Evolutionary conservation across 23 red algal species (phyloP), one percentile per base, ranked within the genome.

Genomic region (Gracilaria domingensis): DNA sequence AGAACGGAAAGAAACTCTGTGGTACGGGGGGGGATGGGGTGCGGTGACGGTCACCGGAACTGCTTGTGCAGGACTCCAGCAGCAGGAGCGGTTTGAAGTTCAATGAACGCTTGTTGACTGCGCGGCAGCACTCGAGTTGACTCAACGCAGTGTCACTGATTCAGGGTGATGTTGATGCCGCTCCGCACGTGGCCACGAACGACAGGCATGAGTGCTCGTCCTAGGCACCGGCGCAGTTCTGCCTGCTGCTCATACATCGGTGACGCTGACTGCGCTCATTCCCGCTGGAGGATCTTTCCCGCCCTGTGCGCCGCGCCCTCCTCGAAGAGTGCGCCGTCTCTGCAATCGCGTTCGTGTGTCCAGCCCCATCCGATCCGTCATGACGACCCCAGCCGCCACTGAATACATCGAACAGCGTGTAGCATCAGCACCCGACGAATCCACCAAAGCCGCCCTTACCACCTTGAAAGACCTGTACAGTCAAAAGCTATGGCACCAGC

Each of bases 401-500:
- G 72, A 77, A 14, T 77, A 50, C 72, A 77, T 77, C 26, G n/a
- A 77, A 50, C 38, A 77, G 39, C 72, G 72, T 42, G 72, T 77
- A 13, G 38, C 72, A 49, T 49, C 72, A 2, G 72, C 38, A 12
- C 34, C 72, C 42, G 45, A 45, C 20, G 42, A 50, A 8, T 45
- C 72, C 23, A 20, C 72, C 14, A 77, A 77, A 77, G 45, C 40
- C 36, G 72, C 72, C n/a, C 72, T 77, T 42, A 39, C 72, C 38
- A 51, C 73, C n/a, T 57, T 92, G 76, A 26, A 84, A 42, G 2
- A 66, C n/a, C 35, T 72, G 26, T 84, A 92, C 69, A 42, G 17
- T 37, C 4, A 84, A 8, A 92, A 92, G 49, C 79, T 92, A 16
- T 92, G 89, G 89, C 89, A 92, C 58, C 89, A 92, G 69, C 79